Base-by-base conservation (phyloP, 2,329 filamentous ascomycete species). In the Mycocentrospora acerina region DNA sequence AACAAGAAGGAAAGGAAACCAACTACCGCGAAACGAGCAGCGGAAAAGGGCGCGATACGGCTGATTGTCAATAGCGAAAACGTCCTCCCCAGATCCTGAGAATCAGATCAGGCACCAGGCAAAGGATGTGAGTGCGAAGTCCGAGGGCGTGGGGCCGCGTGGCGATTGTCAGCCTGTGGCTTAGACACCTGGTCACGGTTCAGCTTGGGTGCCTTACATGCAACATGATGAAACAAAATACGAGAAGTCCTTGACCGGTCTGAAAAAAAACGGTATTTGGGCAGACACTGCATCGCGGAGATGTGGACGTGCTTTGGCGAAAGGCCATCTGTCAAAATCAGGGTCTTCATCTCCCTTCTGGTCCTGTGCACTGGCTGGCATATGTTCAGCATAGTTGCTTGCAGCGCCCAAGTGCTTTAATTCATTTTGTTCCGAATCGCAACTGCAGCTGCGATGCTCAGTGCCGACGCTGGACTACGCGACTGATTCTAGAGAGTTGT, bases 91-190 rank as follows among this genome's bases (percentile, higher is more conserved):
- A 32, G 32, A 22, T 35, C 33, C 35, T 39, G 36, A 44, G 41
- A 25, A 43, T 43, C 40, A 43, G 40, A 58, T 62, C 57, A 65
- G 62, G 62, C 62, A 63, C 62, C 62, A 57, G 60, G 47, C 42
- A 42, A 40, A 43, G 47, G 44, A 44, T 37, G 40, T 32, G 19
- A 9, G n/a, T n/a, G 19, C 39, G 30, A 32, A 31, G 28, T 32
- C 27, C 31, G 35, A 45, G 39, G 45, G 43, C 38, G 48, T 42
- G 45, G 32, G 34, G 40, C 40, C 40, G 35, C 40, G 40, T 46
- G 42, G 49, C 41, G 46, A 40, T 46, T 33, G 42, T 51, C 51
- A 55, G 52, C 44, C 5, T 22, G 57, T 54, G 58, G 58, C 58
- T 56, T 46, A 60, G 57, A 54, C 49, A 32, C 43, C 46, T 32